phyloP scores from a whole-genome alignment of 2,329 filamentous ascomycete species.

The Aureobasidium sp. region DNA sequence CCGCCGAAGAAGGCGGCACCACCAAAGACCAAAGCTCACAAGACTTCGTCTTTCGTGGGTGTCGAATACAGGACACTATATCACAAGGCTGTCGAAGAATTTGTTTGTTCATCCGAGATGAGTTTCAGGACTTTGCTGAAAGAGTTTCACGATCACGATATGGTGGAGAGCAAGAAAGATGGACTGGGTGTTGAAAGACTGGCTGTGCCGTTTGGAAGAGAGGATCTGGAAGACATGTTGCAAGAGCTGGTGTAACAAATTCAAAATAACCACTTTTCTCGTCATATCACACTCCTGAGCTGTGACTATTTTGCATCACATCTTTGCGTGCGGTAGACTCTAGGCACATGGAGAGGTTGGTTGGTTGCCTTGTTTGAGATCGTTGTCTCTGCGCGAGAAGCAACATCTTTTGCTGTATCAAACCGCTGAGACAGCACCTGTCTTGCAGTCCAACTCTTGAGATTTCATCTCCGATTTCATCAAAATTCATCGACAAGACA shows the following conservation, averaged over 20 bases:
- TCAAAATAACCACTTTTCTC: not conserved
- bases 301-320: no score
- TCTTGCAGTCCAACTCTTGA: not conserved
- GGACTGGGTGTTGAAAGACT: conserved; percentile 76
- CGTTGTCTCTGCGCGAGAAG: not conserved
- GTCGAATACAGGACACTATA: conserved; percentile 90
- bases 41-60: conserved; percentile 42
- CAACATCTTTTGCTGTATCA: no score
- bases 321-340: no score
- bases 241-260: conserved; percentile 57
- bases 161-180: conserved; percentile 87
- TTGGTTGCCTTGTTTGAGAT: no score
- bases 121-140: conserved; percentile 90
- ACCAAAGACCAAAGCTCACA: not conserved
- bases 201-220: conserved; percentile 75
- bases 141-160: conserved; percentile 97
- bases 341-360: no score
- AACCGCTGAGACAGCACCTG: no score
- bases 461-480: not conserved
- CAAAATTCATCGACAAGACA: not conserved
- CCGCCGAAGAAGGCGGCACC: conserved; percentile 13
- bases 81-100: conserved; percentile 92
- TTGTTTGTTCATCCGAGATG: conserved; percentile 95
- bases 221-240: conserved; percentile 81
- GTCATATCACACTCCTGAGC: no score